Conservation (phyloP, 352 stramenopile genomes). For the Phytophthora capsici region DNA sequence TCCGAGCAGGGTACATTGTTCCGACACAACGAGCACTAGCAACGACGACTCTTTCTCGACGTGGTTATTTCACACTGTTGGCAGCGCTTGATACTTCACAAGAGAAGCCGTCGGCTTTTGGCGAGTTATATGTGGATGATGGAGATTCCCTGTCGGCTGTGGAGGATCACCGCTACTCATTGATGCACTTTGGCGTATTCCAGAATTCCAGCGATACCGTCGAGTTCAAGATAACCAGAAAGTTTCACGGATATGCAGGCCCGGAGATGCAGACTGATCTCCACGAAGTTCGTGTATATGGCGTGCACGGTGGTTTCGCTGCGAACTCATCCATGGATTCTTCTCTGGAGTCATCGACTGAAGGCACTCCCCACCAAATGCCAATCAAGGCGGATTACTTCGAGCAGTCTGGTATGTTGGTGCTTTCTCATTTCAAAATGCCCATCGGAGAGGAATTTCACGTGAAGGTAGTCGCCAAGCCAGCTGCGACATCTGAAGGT, state of each 20-base stretch:
- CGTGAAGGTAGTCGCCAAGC: slow-evolving; percentile 42
- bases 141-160: slow-evolving; percentile 74
- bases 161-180: slow-evolving; percentile 58
- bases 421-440: slow-evolving; percentile 54
- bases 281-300: slow-evolving; percentile 61
- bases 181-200: slow-evolving; percentile 49
- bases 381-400: slow-evolving; percentile 68
- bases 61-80: slow-evolving; percentile 58
- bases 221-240: slow-evolving; percentile 44
- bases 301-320: slow-evolving; percentile 48
- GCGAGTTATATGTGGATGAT: slow-evolving; percentile 80
- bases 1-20: slow-evolving; percentile 71
- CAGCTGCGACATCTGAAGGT: slow-evolving; percentile 17
- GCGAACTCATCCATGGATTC: slow-evolving; percentile 66
- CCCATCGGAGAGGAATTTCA: slow-evolving; percentile 59
- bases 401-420: slow-evolving; percentile 65
- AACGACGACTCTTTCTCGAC: slow-evolving; percentile 66
- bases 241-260: slow-evolving; percentile 61
- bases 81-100: slow-evolving; percentile 48
- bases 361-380: slow-evolving; percentile 3
- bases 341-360: slow-evolving; percentile 20
- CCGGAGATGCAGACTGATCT: slow-evolving; percentile 73
- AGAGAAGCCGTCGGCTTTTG: slow-evolving; percentile 35
- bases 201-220: slow-evolving; percentile 47
- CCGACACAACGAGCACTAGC: slow-evolving; percentile 59